Base-by-base conservation (phyloP, 768 basidiomycete species). In the Tephrocybe sp. region DNA sequence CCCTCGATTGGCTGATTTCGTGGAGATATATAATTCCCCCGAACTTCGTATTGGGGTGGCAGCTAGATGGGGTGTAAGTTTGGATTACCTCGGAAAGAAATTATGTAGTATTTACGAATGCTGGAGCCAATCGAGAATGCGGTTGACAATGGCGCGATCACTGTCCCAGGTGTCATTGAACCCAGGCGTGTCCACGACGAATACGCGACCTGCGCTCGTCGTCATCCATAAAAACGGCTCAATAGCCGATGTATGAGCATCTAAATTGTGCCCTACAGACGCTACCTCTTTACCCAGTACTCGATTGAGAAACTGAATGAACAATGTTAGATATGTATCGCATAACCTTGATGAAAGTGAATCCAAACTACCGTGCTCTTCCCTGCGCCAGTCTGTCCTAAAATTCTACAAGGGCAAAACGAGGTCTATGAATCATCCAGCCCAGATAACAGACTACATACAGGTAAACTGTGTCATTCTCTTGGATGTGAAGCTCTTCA, bases 121-220 rank as follows among this genome's bases (percentile, higher is more conserved):
- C 15, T 54, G 41, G 4, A 68, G 52, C 65, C 65, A 68, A 19
- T 60, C 50, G 1, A 61, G 56, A 23, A 67, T 64, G 2, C 47
- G 47, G 18, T 47, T 39, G 38, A 65, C 41, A 18, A 64, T 61
- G 9, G 60, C 54, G 2, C 42, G 45, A 39, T 68, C 67, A 21
- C 47, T 56, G 12, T 46, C 42, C 16, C 33, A 42, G 5, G 60
- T 61, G 44, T 64, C 59, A 43, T 68, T 64, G 36, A 65, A 68
- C 1, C 66, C 66, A 3, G 65, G 67, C 2, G 65, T 67, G 42
- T 68, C 67, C 12, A 68, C 57, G 23, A 68, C 53, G 40, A 64
- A 53, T 23, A 67, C 41, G 33, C 55, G 55, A 21, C 44, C 48
- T 22, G 16, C n/a, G 12, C 22, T 23, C 11, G 27, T 24, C 8